Percentiles rank a stretch among this genome's conserved stretches.
These are phyloP conservation scores for Pythium chondricola DNA, from an alignment of 352 stramenopile genomes.

Conservation along the genomic window DNA sequence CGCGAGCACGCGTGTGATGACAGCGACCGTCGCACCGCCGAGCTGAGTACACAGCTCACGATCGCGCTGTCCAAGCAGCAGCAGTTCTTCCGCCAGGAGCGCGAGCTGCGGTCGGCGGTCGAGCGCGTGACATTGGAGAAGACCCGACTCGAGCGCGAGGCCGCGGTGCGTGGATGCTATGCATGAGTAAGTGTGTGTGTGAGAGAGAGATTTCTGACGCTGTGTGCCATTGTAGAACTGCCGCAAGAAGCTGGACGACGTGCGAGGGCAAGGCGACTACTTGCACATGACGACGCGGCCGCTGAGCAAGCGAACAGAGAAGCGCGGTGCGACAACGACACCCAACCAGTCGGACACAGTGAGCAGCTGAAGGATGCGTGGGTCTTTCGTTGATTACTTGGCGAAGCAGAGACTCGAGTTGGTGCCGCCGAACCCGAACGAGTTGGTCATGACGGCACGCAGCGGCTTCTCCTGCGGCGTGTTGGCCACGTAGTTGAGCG, in stretches of 20 bases:
- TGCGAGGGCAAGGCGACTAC: background rate
- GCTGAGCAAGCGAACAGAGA: background rate
- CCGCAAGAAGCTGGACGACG: constrained; percentile 44
- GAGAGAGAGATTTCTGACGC: no score
- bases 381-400: constrained; percentile 32
- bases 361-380: background rate
- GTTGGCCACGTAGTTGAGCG: constrained; percentile 79
- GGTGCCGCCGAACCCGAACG: constrained; percentile 97
- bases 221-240: constrained; percentile 18
- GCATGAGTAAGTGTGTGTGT: no score
- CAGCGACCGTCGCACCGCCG: constrained; percentile 55
- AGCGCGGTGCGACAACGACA: no score
- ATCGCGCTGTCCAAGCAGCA: constrained; percentile 69
- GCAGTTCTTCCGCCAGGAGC: constrained; percentile 64
- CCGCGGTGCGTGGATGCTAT: constrained; percentile 22
- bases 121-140: constrained; percentile 60
- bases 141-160: constrained; percentile 55
- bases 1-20: constrained; percentile 63
- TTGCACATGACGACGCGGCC: background rate
- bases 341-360: background rate
- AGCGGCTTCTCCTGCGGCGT: constrained; percentile 67
- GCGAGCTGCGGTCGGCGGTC: constrained; percentile 48
- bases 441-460: constrained; percentile 89
- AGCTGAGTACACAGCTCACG: constrained; percentile 61
- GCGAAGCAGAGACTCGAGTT: constrained; percentile 88